Evolutionary conservation across 352 stramenopile species (phyloP), one percentile per base, ranked within the genome.

Genomic region (Pythium insidiosum): DNA sequence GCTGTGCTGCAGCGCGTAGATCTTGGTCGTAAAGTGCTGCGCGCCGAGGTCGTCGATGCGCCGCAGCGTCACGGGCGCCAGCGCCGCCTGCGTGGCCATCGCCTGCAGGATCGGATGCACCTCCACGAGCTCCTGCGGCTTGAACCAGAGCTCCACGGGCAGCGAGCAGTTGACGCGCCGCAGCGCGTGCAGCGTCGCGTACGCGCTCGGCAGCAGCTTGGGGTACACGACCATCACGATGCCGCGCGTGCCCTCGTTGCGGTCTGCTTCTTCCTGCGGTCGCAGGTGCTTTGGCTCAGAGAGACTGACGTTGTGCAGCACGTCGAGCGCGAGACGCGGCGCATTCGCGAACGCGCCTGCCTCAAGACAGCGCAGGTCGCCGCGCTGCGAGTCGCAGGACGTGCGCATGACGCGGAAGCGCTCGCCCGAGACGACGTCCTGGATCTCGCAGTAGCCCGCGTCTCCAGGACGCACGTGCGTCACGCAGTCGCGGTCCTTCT

Each of bases 201-300:
- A 89, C 11, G 62, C 74, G 34, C 72, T 86, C 10, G 73, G 73
- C 48, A 90, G 45, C 15, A 86, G 50, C 54, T 83, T 80, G 12
- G 73, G 69, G 40, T 88, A 87, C 23, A 87, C 64, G 6, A 84
- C 65, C 47, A 88, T 73, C 37, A 84, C 66, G 33, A 88, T 83
- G 15, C 74, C 77, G 11, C 76, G 58, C 18, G 63, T 47, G 6
- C 22, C 26, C 16, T 19, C 21, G 15, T 53, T 37, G n/a, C n/a
- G n/a, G n/a, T n/a, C n/a, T n/a, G n/a, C n/a, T n/a, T n/a, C n/a
- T n/a, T n/a, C n/a, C n/a, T n/a, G n/a, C n/a, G n/a, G n/a, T n/a
- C n/a, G n/a, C n/a, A n/a, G n/a, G n/a, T n/a, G n/a, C 22, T 60
- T 45, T 28, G 13, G 22, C 1, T 15, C 15, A 19, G 23, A 1